Evolutionary conservation across 768 basidiomycete species (phyloP), one percentile per base, ranked within the genome.

Genomic region (Hemileccinum impolitum): DNA sequence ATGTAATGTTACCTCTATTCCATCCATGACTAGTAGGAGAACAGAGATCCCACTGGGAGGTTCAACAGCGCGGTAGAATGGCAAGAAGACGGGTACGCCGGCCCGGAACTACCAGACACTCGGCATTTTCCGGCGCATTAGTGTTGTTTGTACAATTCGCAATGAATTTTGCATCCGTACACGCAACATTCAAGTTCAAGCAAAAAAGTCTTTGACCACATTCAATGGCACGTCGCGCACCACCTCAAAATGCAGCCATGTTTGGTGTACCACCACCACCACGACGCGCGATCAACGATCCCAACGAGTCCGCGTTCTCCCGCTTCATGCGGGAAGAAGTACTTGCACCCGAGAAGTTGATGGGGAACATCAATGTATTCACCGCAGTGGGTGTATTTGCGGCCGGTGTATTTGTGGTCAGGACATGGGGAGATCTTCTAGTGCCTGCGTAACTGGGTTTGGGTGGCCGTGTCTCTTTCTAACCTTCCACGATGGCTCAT

Each of bases 341-440:
- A 19, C 77, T 77, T 49, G 77, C 86, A 42, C 84, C 84, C 10
- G 87, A 90, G 55, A 90, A 90, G 66, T 58, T 85, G 14, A 72
- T 76, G 12, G 89, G 89, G 50, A 92, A 91, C 63, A 58, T 90
- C 61, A 87, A 76, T 61, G 78, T 90, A 52, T 57, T 82, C 39
- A 80, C 82, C 8, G 84, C 84, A 17, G 69, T 84, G 7, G 72
- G 75, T 6, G 68, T 90, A 52, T 92, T 91, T 58, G 68, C 81
- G 21, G 85, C 79, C 25, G 87, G 87, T 3, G 82, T 92, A 48
- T 66, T 82, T 38, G 81, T 73, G 13, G 81, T 84, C 14, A 81
- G 88, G 65, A 79, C 80, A 36, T 95, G 86, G 78, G 90, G 90
- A 11, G 87, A 85, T 36, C 63, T 87, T 37, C 78, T 91, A 72